Evolutionary conservation across 2,329 filamentous ascomycete genomes (phyloP).

Genomic region (Geoglossum cookeanum): DNA sequence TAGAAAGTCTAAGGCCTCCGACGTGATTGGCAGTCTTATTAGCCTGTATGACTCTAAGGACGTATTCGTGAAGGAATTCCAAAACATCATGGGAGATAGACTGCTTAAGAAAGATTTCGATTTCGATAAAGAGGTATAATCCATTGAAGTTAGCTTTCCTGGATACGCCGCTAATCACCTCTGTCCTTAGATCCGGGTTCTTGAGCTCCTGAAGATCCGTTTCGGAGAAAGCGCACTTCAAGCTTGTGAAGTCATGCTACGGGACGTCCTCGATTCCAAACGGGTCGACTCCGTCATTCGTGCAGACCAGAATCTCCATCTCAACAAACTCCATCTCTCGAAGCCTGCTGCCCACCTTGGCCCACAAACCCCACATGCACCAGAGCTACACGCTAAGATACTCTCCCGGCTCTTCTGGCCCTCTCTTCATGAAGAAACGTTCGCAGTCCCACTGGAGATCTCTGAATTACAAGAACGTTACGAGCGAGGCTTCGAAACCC

Average conservation of each 20-base stretch:
- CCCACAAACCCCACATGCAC: conserved; percentile 6
- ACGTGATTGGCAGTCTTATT: conserved; percentile 82
- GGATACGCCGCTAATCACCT: neutral
- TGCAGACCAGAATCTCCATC: conserved; percentile 25
- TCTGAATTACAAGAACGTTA: conserved; percentile 47
- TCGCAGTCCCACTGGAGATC: conserved; percentile 26
- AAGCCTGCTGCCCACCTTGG: conserved; percentile 9
- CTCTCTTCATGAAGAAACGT: conserved; percentile 27
- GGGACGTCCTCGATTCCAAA: conserved; percentile 70
- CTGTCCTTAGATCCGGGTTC: conserved; percentile 42
- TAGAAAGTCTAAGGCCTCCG: conserved; percentile 69
- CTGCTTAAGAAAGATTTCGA: conserved; percentile 44
- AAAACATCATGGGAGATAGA: conserved; percentile 71
- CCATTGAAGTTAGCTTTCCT: conserved; percentile 3
- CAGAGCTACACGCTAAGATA: conserved; percentile 58
- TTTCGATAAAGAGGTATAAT: conserved; percentile 48
- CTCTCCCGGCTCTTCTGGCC: conserved; percentile 92
- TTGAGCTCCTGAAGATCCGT: conserved; percentile 71
- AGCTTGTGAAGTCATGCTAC: conserved; percentile 93
- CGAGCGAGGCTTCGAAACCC: conserved; percentile 52
- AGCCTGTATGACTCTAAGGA: conserved; percentile 77
- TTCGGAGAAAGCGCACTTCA: conserved; percentile 77
- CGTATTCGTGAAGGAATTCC: conserved; percentile 84
- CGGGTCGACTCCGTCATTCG: conserved; percentile 51
- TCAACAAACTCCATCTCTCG: conserved; percentile 2